phyloP scores from a whole-genome alignment of 768 basidiomycete genomes.

The Boletus huronensis region DNA sequence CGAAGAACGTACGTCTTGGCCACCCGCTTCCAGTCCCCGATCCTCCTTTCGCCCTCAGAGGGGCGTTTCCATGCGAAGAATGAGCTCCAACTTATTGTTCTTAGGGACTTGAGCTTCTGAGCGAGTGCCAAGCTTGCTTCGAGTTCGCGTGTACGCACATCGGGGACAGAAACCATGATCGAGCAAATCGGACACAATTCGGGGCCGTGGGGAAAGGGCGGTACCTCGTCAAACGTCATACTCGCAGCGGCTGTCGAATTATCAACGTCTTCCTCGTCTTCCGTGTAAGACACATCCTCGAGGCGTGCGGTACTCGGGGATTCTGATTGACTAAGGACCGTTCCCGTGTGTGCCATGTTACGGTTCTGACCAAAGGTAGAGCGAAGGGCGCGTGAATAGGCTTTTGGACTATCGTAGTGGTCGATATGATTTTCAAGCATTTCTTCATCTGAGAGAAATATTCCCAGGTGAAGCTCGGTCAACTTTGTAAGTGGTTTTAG shows the following conservation, averaged over 20 bases:
- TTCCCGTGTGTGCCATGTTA: not conserved
- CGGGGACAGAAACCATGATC: slow-evolving; percentile 19
- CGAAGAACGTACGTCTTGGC: slow-evolving; percentile 44
- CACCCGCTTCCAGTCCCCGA: slow-evolving; percentile 24
- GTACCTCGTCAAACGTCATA: slow-evolving; percentile 10
- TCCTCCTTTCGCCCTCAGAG: slow-evolving; percentile 14
- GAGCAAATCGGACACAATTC: slow-evolving; percentile 38
- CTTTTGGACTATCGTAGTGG: slow-evolving; percentile 25
- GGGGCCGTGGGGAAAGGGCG: slow-evolving; percentile 31
- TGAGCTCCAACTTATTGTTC: slow-evolving; percentile 51
- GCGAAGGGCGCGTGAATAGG: slow-evolving; percentile 18
- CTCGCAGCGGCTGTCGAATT: not conserved
- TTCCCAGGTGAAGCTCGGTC: slow-evolving; percentile 52
- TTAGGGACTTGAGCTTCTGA: slow-evolving; percentile 40
- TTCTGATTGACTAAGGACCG: slow-evolving; percentile 26
- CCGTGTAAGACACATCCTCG: slow-evolving; percentile 21
- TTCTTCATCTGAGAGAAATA: slow-evolving; percentile 56
- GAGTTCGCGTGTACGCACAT: slow-evolving; percentile 44
- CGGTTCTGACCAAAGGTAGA: slow-evolving; percentile 7
- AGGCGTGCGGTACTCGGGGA: slow-evolving; percentile 1
- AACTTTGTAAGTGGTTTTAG: slow-evolving; percentile 47
- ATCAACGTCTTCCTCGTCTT: slow-evolving; percentile 16
- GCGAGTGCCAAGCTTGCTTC: slow-evolving; percentile 46
- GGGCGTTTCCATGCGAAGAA: slow-evolving; percentile 34
- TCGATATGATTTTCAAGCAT: slow-evolving; percentile 45